These are phyloP conservation scores for Iberis pinnata DNA, from an alignment of 345 rosid genomes.

Conservation along the genomic window DNA sequence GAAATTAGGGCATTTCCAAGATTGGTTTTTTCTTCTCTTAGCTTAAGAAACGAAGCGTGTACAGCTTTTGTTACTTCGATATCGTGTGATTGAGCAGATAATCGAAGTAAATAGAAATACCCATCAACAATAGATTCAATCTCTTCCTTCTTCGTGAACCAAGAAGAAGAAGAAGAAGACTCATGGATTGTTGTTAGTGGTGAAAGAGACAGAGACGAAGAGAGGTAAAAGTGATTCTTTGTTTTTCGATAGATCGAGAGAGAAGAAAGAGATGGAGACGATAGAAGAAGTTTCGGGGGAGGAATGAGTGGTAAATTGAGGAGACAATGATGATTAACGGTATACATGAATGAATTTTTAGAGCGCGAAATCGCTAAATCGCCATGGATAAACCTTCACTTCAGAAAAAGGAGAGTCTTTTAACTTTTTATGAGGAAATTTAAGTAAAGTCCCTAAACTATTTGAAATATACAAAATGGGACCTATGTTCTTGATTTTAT, in stretches of 20 bases:
- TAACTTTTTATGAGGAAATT: not conserved
- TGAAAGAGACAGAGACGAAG: slow-evolving; percentile 23
- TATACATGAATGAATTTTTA: slow-evolving; percentile 35
- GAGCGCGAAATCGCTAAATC: slow-evolving; percentile 24
- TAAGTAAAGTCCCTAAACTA: slow-evolving; percentile 1
- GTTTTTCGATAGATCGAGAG: slow-evolving; percentile 22
- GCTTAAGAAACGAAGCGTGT: slow-evolving; percentile 56
- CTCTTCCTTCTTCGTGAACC: not conserved
- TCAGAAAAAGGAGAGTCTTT: too few relatives aligned
- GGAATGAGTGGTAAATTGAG: slow-evolving; percentile 17
- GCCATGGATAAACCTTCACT: slow-evolving; percentile 32
- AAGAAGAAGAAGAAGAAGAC: not conserved
- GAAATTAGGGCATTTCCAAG: slow-evolving; percentile 49
- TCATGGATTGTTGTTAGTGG: slow-evolving; percentile 2
- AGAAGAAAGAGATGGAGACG: slow-evolving; percentile 11
- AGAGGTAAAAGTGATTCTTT: slow-evolving; percentile 22
- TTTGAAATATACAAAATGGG: too few relatives aligned
- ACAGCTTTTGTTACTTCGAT: slow-evolving; percentile 46
- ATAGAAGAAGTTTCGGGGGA: not conserved
- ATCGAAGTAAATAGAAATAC: slow-evolving; percentile 40
- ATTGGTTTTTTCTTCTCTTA: slow-evolving; percentile 32
- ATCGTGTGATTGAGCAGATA: slow-evolving; percentile 43
- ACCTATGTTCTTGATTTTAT: too few relatives aligned
- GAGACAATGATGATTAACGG: slow-evolving; percentile 34
- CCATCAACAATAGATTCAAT: slow-evolving; percentile 25